phyloP scores from a whole-genome alignment of 2,329 filamentous ascomycete genomes.

The Nigrograna mackinnonii region DNA sequence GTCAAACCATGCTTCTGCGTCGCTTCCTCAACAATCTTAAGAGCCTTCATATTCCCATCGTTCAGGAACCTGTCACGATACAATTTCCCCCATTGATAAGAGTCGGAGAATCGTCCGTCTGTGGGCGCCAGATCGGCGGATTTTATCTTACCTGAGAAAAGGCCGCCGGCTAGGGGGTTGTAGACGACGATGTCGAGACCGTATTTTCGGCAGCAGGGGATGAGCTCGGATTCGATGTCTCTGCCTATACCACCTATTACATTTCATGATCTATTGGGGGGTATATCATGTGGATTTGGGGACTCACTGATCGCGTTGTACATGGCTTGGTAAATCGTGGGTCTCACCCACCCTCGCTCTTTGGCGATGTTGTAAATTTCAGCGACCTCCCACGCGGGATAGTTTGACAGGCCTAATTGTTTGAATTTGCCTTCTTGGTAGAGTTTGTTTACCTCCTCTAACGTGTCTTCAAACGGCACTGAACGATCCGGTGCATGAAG shows the following conservation, averaged over 20 bases:
- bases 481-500: conserved; percentile 55
- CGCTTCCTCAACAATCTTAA: conserved; percentile 69
- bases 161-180: conserved; percentile 79
- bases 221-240: conserved; percentile 73
- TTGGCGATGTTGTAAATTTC: conserved; percentile 81
- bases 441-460: conserved; percentile 76
- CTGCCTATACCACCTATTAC: conserved; percentile 60
- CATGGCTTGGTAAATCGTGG: conserved; percentile 59
- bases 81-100: conserved; percentile 49
- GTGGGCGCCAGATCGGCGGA: conserved; percentile 62
- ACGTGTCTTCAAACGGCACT: conserved; percentile 72
- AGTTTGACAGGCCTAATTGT: conserved; percentile 79
- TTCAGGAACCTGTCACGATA: conserved; percentile 66
- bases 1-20: conserved; percentile 63
- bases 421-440: conserved; percentile 88
- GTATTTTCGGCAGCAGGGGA: conserved; percentile 74
- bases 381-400: conserved; percentile 83
- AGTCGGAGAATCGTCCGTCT: conserved; percentile 72
- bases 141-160: conserved; percentile 82
- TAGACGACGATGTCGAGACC: conserved; percentile 80
- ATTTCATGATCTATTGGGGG: no score
- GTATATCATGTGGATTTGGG: no score
- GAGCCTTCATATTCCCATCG: conserved; percentile 67
- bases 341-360: conserved; percentile 75
- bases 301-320: conserved; percentile 63